Base-by-base conservation (phyloP, 2,329 filamentous ascomycete genomes). In the Acrocalymma vagum region DNA sequence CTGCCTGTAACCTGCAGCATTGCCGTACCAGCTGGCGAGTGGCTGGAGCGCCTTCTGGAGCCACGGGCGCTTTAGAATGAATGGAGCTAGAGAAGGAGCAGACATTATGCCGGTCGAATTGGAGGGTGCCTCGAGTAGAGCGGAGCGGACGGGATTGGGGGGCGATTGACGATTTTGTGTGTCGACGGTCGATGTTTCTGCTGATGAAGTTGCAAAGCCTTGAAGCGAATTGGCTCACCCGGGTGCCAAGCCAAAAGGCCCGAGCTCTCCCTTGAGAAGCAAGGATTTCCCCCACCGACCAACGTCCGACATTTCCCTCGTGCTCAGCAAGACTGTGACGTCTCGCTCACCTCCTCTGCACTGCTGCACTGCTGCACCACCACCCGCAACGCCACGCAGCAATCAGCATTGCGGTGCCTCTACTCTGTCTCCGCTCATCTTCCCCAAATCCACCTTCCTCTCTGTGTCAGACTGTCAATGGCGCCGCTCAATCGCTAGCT, bases 1-100 rank as follows among this genome's bases (percentile, higher is more conserved):
- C 83, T 93, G 84, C 76, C 91, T 87, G 83, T 96, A 96, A 71
- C 93, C 93, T 63, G 92, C 82, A 63, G 90, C 87, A 71, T 93
- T 87, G 76, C 78, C 77, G 79, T 97, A 97, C 90, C 90, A 96
- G 67, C 85, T 82, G 74, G 92, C 83, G 55, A 96, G 70, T 57
- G 94, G 94, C 78, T 78, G 83, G 73, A 97, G 77, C 77, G 87
- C 80, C 62, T 80, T 85, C 74, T 79, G 78, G 69, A 97, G 84
- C 89, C 89, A 96, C 60, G 93, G 92, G 67, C 91, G 86, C 80
- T 87, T 87, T 70, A 84, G 70, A 69, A 96, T 83, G 70, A 84
- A 92, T 62, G 83, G 87, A 65, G 87, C 83, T 74, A 90, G 81
- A 67, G 79, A 86, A 53, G 83, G 83, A 67, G 83, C 81, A 72